Evolutionary conservation across 2,329 filamentous ascomycete species (phyloP), one percentile per base, ranked within the genome.

Genomic region (Herpotrichia juniperi): DNA sequence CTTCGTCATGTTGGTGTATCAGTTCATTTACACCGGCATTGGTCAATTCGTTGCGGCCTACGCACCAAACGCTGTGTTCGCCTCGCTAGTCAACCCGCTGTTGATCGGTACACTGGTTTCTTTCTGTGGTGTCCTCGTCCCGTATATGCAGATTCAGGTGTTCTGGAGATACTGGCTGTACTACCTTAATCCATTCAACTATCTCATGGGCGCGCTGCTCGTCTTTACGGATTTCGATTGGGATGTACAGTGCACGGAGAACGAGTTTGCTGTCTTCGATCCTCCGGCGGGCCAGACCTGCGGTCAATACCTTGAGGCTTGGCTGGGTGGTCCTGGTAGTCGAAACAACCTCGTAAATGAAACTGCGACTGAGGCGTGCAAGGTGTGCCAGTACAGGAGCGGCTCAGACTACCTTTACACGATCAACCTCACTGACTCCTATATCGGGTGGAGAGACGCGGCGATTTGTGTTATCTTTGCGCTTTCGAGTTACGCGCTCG

Each of bases 121-220:
- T 21, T 96, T 96, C 84, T 96, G 90, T 66, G 91, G 91, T 73
- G 91, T 96, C 55, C 89, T 90, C 0, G 90, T 96, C 45, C 88
- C 91, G 0, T 84, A 87, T 35, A 83, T 87, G 0, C 86, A 90
- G 72, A 96, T 96, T 75, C 88, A 90, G 1, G 78, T 75, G 1
- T 92, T 92, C 76, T 94, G 89, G 89, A 83, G 87, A 28, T 80
- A 83, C 1, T 94, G 90, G 90, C 79, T 94, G 7, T 93, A 93
- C 77, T 80, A 93, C 72, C 84, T 96, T 14, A 87, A 92, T 67
- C 91, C 91, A 2, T 91, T 94, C 73, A 96, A 90, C 0, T 85
- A 90, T 6, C 83, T 96, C 25, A 90, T 96, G 63, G 81, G 87
- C 43, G 90, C 90, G 50, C 91, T 92, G 80, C 84, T 93, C 14